Conservation (phyloP, 208 protist species). For the Trypanosomatidae sp. region DNA sequence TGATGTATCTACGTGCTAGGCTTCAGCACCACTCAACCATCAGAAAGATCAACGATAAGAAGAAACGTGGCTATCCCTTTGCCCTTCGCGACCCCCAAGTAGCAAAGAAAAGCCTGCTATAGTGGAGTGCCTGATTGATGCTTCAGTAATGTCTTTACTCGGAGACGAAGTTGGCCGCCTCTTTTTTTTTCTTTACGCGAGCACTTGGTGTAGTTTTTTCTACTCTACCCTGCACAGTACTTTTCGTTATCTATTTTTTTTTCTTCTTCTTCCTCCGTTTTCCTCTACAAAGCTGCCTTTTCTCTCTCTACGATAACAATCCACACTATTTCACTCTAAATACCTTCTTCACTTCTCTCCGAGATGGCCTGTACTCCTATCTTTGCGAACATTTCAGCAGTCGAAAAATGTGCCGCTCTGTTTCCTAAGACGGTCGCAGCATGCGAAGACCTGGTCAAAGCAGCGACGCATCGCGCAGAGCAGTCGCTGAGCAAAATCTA, state of each 20-base stretch:
- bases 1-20: neutral
- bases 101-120: neutral
- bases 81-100: neutral
- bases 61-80: neutral
- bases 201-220: neutral
- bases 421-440: slow-evolving; percentile 65
- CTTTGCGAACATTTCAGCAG: slow-evolving; percentile 53
- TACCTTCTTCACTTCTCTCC: neutral
- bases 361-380: slow-evolving; percentile 26
- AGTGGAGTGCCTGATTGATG: neutral
- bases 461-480: slow-evolving; percentile 52
- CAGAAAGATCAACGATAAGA: neutral
- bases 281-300: neutral
- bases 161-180: neutral
- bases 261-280: neutral
- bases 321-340: neutral
- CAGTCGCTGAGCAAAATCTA: slow-evolving; percentile 51
- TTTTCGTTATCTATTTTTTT: neutral
- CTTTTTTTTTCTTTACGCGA: neutral
- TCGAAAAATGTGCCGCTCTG: slow-evolving; percentile 50
- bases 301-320: neutral
- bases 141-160: neutral
- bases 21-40: neutral
- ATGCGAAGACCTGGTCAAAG: slow-evolving; percentile 42
- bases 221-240: neutral